phyloP scores from a whole-genome alignment of 2,329 filamentous ascomycete genomes.

The Penicillium sp. region DNA sequence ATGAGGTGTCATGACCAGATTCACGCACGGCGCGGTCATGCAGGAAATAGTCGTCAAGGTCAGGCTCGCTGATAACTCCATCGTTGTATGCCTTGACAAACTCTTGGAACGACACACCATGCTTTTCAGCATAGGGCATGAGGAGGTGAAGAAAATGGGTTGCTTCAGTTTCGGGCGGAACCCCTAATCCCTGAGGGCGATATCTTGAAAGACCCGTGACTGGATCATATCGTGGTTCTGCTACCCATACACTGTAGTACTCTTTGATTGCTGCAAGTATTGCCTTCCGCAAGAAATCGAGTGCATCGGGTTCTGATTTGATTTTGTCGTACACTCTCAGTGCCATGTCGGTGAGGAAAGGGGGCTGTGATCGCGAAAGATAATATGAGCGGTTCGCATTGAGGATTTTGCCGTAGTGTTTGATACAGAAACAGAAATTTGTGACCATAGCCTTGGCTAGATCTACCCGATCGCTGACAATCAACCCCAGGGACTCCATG shows the following conservation, averaged over 20 bases:
- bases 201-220: slow-evolving; percentile 79
- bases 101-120: slow-evolving; percentile 74
- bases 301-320: slow-evolving; percentile 73
- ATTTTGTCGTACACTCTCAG: slow-evolving; percentile 91
- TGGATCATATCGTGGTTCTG: slow-evolving; percentile 71
- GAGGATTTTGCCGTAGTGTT: slow-evolving; percentile 96
- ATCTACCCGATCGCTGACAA: slow-evolving; percentile 79
- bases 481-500: slow-evolving; percentile 89
- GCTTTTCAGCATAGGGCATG: slow-evolving; percentile 75
- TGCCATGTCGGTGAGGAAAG: slow-evolving; percentile 96
- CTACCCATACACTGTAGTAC: slow-evolving; percentile 85
- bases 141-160: slow-evolving; percentile 82
- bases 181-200: slow-evolving; percentile 74
- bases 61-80: slow-evolving; percentile 71
- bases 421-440: slow-evolving; percentile 97
- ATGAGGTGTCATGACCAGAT: slow-evolving; percentile 94
- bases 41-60: slow-evolving; percentile 90
- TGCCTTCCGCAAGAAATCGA: slow-evolving; percentile 74
- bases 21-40: slow-evolving; percentile 95
- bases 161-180: slow-evolving; percentile 88
- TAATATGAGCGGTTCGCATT: slow-evolving; percentile 98
- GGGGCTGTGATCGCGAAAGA: slow-evolving; percentile 86
- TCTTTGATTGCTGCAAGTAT: slow-evolving; percentile 95
- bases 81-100: slow-evolving; percentile 89
- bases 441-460: slow-evolving; percentile 90